phyloP scores from a whole-genome alignment of 2,329 filamentous ascomycete species.

The Colletotrichum lindemuthianum region DNA sequence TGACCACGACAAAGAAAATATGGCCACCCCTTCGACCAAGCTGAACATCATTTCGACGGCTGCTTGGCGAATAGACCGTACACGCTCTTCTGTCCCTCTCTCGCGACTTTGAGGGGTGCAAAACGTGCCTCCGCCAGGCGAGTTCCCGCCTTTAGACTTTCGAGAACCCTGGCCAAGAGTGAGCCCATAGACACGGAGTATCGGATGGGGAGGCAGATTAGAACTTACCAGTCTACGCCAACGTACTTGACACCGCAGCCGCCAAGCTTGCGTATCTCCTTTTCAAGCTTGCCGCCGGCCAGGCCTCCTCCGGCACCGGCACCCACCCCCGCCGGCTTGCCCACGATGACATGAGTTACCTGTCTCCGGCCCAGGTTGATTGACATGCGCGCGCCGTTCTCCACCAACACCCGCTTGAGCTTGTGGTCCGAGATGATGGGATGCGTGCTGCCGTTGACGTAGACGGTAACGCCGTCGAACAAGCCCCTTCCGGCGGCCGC shows the following conservation, averaged over 20 bases:
- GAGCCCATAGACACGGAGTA: neutral
- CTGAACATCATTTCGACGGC: neutral
- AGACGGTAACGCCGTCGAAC: constrained; percentile 78
- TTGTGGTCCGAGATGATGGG: constrained; percentile 86
- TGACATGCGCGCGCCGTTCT: constrained; percentile 78
- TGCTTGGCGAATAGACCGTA: constrained; percentile 55
- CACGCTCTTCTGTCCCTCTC: constrained; percentile 72
- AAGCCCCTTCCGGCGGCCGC: constrained; percentile 53
- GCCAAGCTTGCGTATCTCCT: constrained; percentile 75
- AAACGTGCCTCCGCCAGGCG: constrained; percentile 81
- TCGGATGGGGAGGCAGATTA: constrained; percentile 30
- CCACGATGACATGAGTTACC: constrained; percentile 89
- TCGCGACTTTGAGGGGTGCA: constrained; percentile 68
- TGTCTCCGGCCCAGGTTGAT: constrained; percentile 75
- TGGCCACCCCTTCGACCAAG: neutral
- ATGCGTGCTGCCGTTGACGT: constrained; percentile 88
- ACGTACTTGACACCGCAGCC: constrained; percentile 83
- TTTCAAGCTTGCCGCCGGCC: constrained; percentile 81
- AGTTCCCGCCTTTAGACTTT: constrained; percentile 80
- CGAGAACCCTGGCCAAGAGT: constrained; percentile 70
- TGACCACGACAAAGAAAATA: neutral
- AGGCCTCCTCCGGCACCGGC: constrained; percentile 77
- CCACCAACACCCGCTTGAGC: constrained; percentile 79
- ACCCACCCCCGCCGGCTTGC: constrained; percentile 61
- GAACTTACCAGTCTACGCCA: constrained; percentile 77